phyloP scores from a whole-genome alignment of 345 rosid genomes.

The Gossypium longicalyx region DNA sequence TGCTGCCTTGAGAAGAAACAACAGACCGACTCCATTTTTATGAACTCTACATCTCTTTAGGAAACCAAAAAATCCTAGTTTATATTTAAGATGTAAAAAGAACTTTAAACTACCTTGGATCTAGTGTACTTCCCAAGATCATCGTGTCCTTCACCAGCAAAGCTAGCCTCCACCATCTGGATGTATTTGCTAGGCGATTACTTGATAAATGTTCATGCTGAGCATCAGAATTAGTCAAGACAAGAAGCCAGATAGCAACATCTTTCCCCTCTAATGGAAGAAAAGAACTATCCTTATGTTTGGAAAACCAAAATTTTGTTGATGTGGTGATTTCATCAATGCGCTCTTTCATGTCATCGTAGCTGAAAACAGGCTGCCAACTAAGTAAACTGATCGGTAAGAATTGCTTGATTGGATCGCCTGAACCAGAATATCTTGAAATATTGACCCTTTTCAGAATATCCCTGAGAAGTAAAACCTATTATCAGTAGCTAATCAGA shows the following conservation, averaged over 20 bases:
- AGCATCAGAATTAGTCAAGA: constrained; percentile 41
- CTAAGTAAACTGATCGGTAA: constrained; percentile 55
- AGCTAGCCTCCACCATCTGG: constrained; percentile 67
- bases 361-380: constrained; percentile 40
- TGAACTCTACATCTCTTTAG: neutral
- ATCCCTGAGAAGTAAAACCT: constrained; percentile 50
- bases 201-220: constrained; percentile 27
- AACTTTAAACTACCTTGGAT: constrained; percentile 52
- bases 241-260: constrained; percentile 67
- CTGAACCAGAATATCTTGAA: constrained; percentile 55
- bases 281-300: constrained; percentile 31
- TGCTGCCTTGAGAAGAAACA: neutral
- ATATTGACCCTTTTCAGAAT: constrained; percentile 45
- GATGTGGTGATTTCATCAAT: constrained; percentile 44
- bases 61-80: neutral
- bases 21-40: neutral
- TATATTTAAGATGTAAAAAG: constrained; percentile 6
- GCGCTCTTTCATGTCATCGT: constrained; percentile 33
- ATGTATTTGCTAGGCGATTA: constrained; percentile 30
- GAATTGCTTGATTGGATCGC: constrained; percentile 44
- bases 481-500: neutral
- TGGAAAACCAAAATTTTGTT: constrained; percentile 41
- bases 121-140: constrained; percentile 56
- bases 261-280: constrained; percentile 49
- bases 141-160: constrained; percentile 51